Evolutionary conservation across 768 basidiomycete species (phyloP).

Genomic region (Sarcodon sp.): DNA sequence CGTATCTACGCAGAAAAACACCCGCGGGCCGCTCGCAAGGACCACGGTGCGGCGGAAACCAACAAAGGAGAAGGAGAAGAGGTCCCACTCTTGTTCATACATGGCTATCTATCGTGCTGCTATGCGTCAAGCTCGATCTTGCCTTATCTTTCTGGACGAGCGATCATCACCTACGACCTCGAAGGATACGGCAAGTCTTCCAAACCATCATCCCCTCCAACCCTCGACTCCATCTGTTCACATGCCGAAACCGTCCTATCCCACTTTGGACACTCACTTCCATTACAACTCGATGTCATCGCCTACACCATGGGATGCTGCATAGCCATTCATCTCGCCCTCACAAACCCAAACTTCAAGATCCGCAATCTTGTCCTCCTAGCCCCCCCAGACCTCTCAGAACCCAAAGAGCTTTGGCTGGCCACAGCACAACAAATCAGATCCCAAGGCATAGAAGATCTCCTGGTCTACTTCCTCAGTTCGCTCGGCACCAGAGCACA

Average conservation of each 20-base stretch:
- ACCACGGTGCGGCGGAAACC: not conserved
- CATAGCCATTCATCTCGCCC: not conserved
- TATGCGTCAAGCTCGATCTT: not conserved
- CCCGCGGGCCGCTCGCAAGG: not conserved
- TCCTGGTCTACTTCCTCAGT: not conserved
- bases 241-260: not conserved
- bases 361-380: not conserved
- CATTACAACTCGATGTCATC: not conserved
- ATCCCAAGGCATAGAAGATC: not conserved
- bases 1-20: not conserved
- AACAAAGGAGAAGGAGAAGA: not conserved
- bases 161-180: not conserved
- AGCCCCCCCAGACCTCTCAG: not conserved
- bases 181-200: not conserved
- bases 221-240: not conserved
- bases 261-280: not conserved
- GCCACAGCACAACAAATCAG: not conserved
- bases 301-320: not conserved
- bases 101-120: not conserved
- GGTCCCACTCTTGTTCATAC: not conserved
- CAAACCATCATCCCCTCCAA: not conserved
- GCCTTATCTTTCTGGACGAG: not conserved
- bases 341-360: not conserved
- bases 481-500: not conserved
- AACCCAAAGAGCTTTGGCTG: not conserved